Base-by-base conservation (phyloP, 2,329 filamentous ascomycete species). In the Neopestalotiopsis sp. region DNA sequence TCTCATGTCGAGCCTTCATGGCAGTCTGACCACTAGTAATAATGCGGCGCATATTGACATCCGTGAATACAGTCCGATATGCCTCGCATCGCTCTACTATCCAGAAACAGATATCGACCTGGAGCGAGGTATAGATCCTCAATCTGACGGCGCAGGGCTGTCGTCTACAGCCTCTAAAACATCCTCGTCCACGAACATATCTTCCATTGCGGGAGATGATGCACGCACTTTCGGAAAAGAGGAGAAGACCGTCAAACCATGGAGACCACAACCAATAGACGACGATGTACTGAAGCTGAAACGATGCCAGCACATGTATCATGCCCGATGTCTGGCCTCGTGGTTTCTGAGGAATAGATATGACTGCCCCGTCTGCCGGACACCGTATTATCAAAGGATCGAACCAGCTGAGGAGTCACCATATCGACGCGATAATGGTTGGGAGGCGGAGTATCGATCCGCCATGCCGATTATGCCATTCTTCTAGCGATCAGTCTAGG, bases 361-460 rank as follows among this genome's bases (percentile, higher is more conserved):
- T 66, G 75, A 79, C 38, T 84, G 82, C 45, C 82, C 82, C 0
- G 72, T 84, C 1, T 84, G 82, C 67, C 72, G 82, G 24, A 73
- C 72, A 12, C 71, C 69, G 7, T 83, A 81, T 69, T 83, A 76
- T 65, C 71, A 74, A 58, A 61, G 40, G 28, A 64, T 66, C 24
- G 71, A 71, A 45, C 45, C 45, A n/a, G 42, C 60, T 13, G 63
- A 64, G 24, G 45, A 52, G n/a, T 52, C 45, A 20, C 45, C 45
- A 20, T 52, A 52, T 17, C 14, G 45, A 52, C 17, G 45, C 3
- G 30, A 45, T 3, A 60, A 14, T 10, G 12, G 40, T 9, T 34
- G 34, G 20, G 49, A 49, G 17, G 34, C 13, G 17, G 58, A 34
- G 32, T 68, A 28, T 7, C 56, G 59, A 9, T 13, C 71, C 12